These are phyloP conservation scores for Rhizopogon vinicolor DNA, from an alignment of 768 basidiomycete species.

Conservation along the genomic window DNA sequence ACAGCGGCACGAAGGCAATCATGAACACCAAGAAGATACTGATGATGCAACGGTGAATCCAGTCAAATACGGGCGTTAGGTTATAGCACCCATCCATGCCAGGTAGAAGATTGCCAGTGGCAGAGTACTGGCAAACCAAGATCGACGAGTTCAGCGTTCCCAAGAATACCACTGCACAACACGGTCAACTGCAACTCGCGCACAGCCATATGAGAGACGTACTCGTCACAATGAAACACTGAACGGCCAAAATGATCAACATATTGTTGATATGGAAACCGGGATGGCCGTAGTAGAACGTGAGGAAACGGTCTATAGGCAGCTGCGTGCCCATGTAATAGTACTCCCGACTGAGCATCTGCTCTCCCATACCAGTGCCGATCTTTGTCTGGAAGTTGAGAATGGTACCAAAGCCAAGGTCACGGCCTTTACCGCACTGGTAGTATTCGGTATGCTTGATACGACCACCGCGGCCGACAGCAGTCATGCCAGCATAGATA, in stretches of 20 bases:
- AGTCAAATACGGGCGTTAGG: conserved; percentile 86
- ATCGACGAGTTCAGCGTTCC: conserved; percentile 87
- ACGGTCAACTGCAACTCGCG: conserved; percentile 10
- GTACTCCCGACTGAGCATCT: conserved; percentile 98
- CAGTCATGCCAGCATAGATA: conserved; percentile 99
- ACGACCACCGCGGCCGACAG: conserved; percentile 91
- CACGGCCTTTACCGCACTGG: conserved; percentile 98
- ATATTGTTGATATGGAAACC: conserved; percentile 99
- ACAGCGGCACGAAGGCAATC: conserved; percentile 92
- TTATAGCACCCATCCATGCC: conserved; percentile 92
- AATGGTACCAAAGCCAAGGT: conserved; percentile 98
- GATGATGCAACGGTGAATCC: conserved; percentile 96
- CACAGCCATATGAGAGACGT: conserved; percentile 26
- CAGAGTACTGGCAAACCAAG: conserved; percentile 73
- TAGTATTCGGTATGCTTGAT: conserved; percentile 99
- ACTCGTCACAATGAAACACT: conserved; percentile 92
- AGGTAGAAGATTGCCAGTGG: conserved; percentile 65
- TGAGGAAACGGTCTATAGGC: conserved; percentile 97
- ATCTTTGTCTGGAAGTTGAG: conserved; percentile 99
- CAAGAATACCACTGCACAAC: conserved; percentile 78
- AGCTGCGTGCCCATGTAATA: conserved; percentile 98
- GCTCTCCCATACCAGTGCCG: conserved; percentile 99
- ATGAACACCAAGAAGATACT: conserved; percentile 98
- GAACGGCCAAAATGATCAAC: conserved; percentile 95
- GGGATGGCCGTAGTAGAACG: conserved; percentile 99